A percentile compares a stretch with the other conserved stretches of the same genome.
These are phyloP conservation scores for Wickerhamiella bombiphila DNA, from an alignment of 805 yeast genomes.

Conservation along the genomic window DNA sequence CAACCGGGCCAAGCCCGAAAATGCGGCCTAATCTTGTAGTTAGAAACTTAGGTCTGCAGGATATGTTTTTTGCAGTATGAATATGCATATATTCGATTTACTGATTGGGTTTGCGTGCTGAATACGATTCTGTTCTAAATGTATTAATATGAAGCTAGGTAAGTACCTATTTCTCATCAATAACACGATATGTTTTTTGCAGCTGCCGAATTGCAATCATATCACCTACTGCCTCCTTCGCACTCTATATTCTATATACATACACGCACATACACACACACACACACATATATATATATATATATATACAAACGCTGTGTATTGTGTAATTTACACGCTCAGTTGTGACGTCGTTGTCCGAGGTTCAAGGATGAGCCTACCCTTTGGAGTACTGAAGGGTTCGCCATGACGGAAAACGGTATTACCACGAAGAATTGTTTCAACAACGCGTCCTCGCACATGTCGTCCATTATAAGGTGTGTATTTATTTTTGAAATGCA, in stretches of 20 bases:
- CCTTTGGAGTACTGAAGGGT: slow-evolving; percentile 9
- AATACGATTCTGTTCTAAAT: not conserved
- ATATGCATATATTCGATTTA: no score
- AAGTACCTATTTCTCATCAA: not conserved
- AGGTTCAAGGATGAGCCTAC: slow-evolving; percentile 11
- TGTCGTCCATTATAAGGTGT: slow-evolving; percentile 70
- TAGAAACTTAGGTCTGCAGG: no score
- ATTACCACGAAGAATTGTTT: slow-evolving; percentile 66
- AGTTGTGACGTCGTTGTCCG: no score
- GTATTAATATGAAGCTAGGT: not conserved
- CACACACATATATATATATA: no score
- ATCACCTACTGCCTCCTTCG: no score
- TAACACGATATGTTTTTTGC: not conserved
- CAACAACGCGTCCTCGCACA: slow-evolving; percentile 59
- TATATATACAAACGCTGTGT: no score
- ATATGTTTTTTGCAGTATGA: no score
- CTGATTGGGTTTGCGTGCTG: no score
- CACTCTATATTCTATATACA: no score
- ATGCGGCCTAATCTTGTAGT: slow-evolving; percentile 36
- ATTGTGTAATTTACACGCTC: no score
- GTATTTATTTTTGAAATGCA: slow-evolving; percentile 66
- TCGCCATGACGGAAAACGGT: slow-evolving; percentile 31
- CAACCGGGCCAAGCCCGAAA: slow-evolving; percentile 94
- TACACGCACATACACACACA: no score
- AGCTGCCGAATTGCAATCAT: no score